Evolutionary conservation across 768 basidiomycete species (phyloP), one percentile per base, ranked within the genome.

Genomic region (Boletus fagicola): DNA sequence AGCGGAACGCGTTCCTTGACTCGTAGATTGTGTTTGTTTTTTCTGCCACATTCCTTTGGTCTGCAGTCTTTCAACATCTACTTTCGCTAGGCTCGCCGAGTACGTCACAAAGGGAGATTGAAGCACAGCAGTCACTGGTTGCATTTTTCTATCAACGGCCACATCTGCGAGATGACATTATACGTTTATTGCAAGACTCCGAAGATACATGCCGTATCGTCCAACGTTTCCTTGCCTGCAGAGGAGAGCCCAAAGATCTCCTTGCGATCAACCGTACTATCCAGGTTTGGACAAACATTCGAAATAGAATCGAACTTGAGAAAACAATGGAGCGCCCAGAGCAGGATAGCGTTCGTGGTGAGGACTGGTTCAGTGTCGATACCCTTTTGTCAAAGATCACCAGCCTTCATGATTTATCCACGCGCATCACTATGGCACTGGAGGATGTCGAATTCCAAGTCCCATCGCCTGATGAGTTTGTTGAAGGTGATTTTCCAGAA

Each of bases 191-290:
- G 47, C 76, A 76, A 26, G 76, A 81, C 46, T 72, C 83, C 2
- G 90, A 87, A 63, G 93, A 95, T 67, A 78, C 81, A 4, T 79
- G 81, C 13, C 87, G 93, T 13, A 82, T 92, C 45, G 81, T 90
- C 16, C 93, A 95, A 64, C 84, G 82, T 58, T 88, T 94, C 62
- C 70, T 86, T 3, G 77, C 90, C 13, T 81, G 87, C 2, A 82
- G 85, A 53, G 90, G 89, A 28, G 83, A 83, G 54, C 70, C 81
- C 20, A 77, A 70, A 49, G 93, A 94, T 65, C 77, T 95, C 28
- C 69, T 83, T 12, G 75, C 84, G 2, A 80, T 95, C 40, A 81
- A 81, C 59, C 74, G 76, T 22, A 85, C 88, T 5, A 83, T 92
- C 54, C 74, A 73, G 5, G 71, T 77, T 16, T 92, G 91, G 88